phyloP scores from a whole-genome alignment of 306 rosid genomes.

The Rubus parviflorus region DNA sequence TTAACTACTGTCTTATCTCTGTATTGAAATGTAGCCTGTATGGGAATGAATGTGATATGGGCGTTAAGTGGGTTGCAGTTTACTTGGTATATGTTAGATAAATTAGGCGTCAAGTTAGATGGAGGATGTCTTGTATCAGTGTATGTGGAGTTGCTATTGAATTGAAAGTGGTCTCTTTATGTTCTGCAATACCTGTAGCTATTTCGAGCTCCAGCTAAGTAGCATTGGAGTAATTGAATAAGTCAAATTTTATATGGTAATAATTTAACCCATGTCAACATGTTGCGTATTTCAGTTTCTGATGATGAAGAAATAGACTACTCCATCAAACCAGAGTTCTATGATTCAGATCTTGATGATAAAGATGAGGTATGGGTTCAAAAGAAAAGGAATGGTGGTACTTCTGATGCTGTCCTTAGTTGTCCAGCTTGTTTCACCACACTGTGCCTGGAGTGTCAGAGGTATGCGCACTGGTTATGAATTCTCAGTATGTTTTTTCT shows the following conservation, averaged over 20 bases:
- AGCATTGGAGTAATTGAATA: not conserved
- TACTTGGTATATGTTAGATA: not conserved
- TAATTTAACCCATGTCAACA: constrained; percentile 11
- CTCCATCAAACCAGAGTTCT: constrained; percentile 75
- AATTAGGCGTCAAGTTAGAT: not conserved
- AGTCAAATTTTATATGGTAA: constrained; percentile 6
- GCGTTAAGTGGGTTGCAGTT: not conserved
- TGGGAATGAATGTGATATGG: not conserved
- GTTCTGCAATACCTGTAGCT: not conserved
- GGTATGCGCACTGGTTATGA: constrained; percentile 38
- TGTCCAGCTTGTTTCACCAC: constrained; percentile 87
- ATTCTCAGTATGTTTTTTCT: not conserved
- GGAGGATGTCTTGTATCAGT: not conserved
- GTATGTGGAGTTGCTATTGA: too few species aligned
- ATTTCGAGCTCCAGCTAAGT: not conserved
- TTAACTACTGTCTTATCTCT: not conserved
- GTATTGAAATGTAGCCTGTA: too few species aligned
- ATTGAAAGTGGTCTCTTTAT: too few species aligned
- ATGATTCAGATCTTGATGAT: constrained; percentile 61
- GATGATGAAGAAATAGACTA: constrained; percentile 88
- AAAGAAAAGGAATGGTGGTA: constrained; percentile 48
- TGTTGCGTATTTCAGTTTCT: constrained; percentile 51
- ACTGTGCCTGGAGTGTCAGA: constrained; percentile 76
- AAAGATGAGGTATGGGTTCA: constrained; percentile 75
- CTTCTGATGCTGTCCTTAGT: constrained; percentile 79